A percentile compares a stretch with the other conserved stretches of the same genome.
Conservation (phyloP, 495 filamentous ascomycete species). For the Talaromyces stipitatus region DNA sequence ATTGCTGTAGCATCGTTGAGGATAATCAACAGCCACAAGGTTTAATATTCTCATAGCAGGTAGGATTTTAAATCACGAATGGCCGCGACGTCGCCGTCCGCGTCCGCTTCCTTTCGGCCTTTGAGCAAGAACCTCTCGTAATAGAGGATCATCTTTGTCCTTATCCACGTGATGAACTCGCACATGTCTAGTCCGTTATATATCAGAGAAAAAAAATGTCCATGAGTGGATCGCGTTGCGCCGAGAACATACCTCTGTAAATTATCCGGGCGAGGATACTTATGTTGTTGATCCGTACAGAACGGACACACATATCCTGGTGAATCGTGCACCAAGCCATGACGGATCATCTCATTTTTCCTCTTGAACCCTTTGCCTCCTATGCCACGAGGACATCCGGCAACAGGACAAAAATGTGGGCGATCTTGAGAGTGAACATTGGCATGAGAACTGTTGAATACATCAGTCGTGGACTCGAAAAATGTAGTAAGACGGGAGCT, state of each 20-base stretch:
- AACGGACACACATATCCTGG: conserved; percentile 97
- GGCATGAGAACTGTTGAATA: conserved; percentile 71
- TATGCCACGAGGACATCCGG: conserved; percentile 67
- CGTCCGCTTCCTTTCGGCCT: conserved; percentile 77
- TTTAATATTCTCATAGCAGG: no score
- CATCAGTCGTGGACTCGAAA: background rate
- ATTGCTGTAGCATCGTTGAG: no score
- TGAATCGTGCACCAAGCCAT: conserved; percentile 90
- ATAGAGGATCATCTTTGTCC: conserved; percentile 68
- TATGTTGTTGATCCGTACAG: conserved; percentile 91
- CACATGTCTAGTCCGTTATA: conserved; percentile 58
- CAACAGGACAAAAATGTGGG: conserved; percentile 85
- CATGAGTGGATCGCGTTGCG: background rate
- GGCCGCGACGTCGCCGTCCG: conserved; percentile 64
- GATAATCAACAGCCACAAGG: no score
- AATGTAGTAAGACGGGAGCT: background rate
- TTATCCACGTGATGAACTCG: conserved; percentile 84
- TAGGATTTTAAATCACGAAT: conserved; percentile 14
- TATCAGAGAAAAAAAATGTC: background rate
- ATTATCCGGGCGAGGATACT: conserved; percentile 95
- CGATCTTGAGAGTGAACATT: conserved; percentile 91
- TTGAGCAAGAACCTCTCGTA: conserved; percentile 77
- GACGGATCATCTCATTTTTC: conserved; percentile 98
- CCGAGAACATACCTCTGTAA: conserved; percentile 67
- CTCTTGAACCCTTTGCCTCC: conserved; percentile 95